Conservation (phyloP, 257 asterid species). For the Solanum habrochaites region DNA sequence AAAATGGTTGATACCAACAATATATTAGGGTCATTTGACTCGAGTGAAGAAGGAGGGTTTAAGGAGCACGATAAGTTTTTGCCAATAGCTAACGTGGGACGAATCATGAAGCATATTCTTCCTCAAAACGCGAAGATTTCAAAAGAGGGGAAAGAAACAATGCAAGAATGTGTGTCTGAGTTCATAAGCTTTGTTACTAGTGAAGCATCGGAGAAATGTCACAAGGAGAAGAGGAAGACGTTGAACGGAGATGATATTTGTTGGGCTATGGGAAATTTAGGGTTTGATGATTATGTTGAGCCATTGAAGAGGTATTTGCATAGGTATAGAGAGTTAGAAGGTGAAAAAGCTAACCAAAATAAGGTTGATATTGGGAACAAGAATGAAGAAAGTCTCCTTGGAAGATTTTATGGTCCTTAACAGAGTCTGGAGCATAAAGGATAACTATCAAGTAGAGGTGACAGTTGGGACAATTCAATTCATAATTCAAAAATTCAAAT, state of each 20-base stretch:
- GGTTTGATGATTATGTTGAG: constrained; percentile 47
- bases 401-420: not conserved
- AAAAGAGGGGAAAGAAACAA: constrained; percentile 62
- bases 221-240: constrained; percentile 50
- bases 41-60: not conserved
- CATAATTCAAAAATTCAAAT: not conserved
- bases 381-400: not conserved
- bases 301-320: constrained; percentile 51
- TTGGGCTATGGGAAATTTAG: constrained; percentile 44
- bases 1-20: constrained; percentile 24
- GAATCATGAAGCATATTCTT: constrained; percentile 61
- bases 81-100: constrained; percentile 63
- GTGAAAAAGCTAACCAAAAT: constrained; percentile 20
- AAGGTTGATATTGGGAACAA: not conserved
- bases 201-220: constrained; percentile 65
- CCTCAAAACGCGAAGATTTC: constrained; percentile 64
- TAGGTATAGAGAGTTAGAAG: constrained; percentile 53
- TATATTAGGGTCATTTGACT: not conserved
- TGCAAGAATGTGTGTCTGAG: constrained; percentile 70
- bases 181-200: constrained; percentile 64
- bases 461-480: not conserved
- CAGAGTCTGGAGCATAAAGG: not conserved
- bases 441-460: not conserved
- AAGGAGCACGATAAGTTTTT: constrained; percentile 38
- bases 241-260: constrained; percentile 61